Evolutionary conservation across 73 alveolate species (phyloP), one percentile per base, ranked within the genome.

Genomic region (Stentor roeselii): DNA sequence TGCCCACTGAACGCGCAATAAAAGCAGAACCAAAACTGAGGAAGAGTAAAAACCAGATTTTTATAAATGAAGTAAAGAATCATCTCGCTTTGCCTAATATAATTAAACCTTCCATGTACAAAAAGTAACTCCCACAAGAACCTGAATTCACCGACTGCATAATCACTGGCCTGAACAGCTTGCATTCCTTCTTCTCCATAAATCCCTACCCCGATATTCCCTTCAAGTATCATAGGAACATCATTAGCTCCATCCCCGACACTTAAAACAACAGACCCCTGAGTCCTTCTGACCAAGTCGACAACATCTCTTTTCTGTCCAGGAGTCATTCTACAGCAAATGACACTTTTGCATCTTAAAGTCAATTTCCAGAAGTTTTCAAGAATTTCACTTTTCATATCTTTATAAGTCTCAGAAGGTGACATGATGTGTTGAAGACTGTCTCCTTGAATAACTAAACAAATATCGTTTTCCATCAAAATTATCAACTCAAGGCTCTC

Each of bases 161-260:
- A 96, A 85, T 96, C 99, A 60, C 95, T 75, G 4, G 98, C 96
- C 42, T 95, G 84, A 35, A 95, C 97, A 2, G 99, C 99, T 87
- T 95, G 95, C 87, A 31, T 94, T 36, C 99, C 99, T 78, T 97
- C 99, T 89, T 94, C 95, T 4, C 99, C 99, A 76, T 90, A 95
- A 37, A 97, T 90, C 15, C 99, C 99, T 15, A 96, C 93, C 1
- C 99, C 99, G 32, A 96, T 82, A 91, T 97, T 84, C 90, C 88
- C 88, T 83, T 83, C 87, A 27, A 60, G 87, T 75, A 98, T 96
- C 99, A 98, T 98, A 89, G 93, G 91, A 0, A 96, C 99, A 90
- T 98, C 99, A 86, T 98, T 98, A 3, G 99, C 99, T 21, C 99
- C 99, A 85, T 98, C 99, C 2, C 99, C 99, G 38, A 98, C 95